A percentile compares a stretch with the other conserved stretches of the same genome.
These are phyloP conservation scores for Pythium periplocum DNA, from an alignment of 352 stramenopile species.

Conservation along the genomic window DNA sequence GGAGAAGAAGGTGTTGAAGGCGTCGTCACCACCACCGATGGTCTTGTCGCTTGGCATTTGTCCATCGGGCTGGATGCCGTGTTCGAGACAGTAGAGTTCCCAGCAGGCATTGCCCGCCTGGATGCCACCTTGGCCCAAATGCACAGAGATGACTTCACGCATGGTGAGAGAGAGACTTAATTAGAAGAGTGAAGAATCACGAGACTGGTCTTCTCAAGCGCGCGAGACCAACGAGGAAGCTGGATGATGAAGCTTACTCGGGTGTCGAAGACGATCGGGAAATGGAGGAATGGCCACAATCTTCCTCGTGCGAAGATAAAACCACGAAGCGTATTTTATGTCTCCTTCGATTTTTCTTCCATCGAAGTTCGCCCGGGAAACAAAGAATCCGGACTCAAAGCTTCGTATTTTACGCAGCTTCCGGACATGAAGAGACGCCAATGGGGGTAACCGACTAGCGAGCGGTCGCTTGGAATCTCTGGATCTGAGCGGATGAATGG, in stretches of 20 bases:
- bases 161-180: conserved; percentile 17
- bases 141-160: conserved; percentile 80
- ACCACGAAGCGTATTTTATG: no score
- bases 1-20: conserved; percentile 97
- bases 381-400: no score
- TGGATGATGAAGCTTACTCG: conserved; percentile 72
- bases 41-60: conserved; percentile 93
- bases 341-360: no score
- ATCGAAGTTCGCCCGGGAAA: no score
- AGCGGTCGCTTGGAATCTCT: no score
- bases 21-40: conserved; percentile 91
- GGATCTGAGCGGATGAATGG: no score
- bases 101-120: conserved; percentile 86
- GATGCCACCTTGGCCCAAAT: conserved; percentile 88
- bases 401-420: no score
- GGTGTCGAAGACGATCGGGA: not conserved
- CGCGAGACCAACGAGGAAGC: conserved; percentile 39
- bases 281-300: no score
- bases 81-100: conserved; percentile 79
- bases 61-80: conserved; percentile 89
- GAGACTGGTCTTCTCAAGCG: not conserved
- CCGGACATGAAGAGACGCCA: no score
- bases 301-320: no score
- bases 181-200: not conserved
- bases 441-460: no score